These are phyloP conservation scores for Trichoderma brevicompactum DNA, from an alignment of 2,329 filamentous ascomycete species.

Conservation along the genomic window DNA sequence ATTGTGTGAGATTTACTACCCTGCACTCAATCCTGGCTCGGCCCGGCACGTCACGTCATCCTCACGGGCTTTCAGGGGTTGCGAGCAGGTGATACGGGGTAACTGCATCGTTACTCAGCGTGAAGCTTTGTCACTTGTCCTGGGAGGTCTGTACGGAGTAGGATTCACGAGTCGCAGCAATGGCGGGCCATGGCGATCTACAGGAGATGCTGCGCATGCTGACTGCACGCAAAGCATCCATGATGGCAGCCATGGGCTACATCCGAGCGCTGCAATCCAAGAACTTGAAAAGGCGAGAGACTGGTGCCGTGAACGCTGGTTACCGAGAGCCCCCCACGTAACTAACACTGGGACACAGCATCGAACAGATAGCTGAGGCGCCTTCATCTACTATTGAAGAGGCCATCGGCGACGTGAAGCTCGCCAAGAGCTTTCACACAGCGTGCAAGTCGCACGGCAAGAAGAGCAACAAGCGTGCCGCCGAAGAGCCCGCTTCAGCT, in stretches of 20 bases:
- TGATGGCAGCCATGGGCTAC: constrained; percentile 63
- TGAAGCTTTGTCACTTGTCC: no score
- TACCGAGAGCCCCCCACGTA: neutral
- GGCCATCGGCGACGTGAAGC: constrained; percentile 54
- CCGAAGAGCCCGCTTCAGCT: constrained; percentile 32
- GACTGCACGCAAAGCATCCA: constrained; percentile 61
- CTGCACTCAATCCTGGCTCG: constrained; percentile 20
- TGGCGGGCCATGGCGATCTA: constrained; percentile 62
- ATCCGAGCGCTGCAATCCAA: constrained; percentile 61
- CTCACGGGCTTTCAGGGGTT: constrained; percentile 5
- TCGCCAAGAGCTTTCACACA: constrained; percentile 55
- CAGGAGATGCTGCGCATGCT: constrained; percentile 65
- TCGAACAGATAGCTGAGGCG: constrained; percentile 59
- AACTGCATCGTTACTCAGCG: neutral
- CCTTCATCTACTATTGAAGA: constrained; percentile 50
- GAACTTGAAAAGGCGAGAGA: constrained; percentile 59
- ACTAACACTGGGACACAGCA: constrained; percentile 43
- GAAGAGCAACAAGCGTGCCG: constrained; percentile 41
- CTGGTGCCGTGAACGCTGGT: neutral
- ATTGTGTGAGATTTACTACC: constrained; percentile 1
- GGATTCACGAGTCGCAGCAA: constrained; percentile 35
- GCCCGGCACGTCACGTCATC: constrained; percentile 19
- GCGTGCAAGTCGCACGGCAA: constrained; percentile 60
- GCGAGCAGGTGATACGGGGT: neutral
- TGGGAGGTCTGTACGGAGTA: neutral